Evolutionary conservation across 2,329 filamentous ascomycete species (phyloP).

Genomic region (Scorias spongiosa): DNA sequence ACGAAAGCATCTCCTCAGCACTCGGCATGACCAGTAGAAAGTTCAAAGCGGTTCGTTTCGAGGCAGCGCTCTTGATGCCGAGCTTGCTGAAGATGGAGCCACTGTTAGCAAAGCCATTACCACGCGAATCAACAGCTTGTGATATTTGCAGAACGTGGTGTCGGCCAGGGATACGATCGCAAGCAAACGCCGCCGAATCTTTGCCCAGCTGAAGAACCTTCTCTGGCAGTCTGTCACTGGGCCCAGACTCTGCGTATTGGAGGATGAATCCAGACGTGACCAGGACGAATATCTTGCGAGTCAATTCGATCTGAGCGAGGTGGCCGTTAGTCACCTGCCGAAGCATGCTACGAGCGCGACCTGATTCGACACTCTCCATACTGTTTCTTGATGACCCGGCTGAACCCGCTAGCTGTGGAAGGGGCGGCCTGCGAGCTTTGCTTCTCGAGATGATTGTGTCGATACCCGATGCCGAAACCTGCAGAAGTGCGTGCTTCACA

Average conservation of each 20-base stretch:
- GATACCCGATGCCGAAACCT: slow-evolving; percentile 50
- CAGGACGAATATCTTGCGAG: slow-evolving; percentile 54
- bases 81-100: slow-evolving; percentile 52
- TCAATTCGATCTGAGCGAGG: slow-evolving; percentile 36
- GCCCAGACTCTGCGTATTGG: slow-evolving; percentile 57
- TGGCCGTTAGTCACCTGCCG: slow-evolving; percentile 6
- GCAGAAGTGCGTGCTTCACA: slow-evolving; percentile 56
- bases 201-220: slow-evolving; percentile 57
- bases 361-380: slow-evolving; percentile 3
- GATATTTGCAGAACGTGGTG: slow-evolving; percentile 70
- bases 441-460: slow-evolving; percentile 33
- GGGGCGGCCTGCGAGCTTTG: slow-evolving; percentile 4
- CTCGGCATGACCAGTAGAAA: slow-evolving; percentile 59
- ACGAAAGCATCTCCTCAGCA: slow-evolving; percentile 60
- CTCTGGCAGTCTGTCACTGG: slow-evolving; percentile 57
- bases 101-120: slow-evolving; percentile 31
- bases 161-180: slow-evolving; percentile 61
- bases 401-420: not conserved
- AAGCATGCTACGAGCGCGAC: slow-evolving; percentile 5
- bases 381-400: slow-evolving; percentile 1
- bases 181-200: slow-evolving; percentile 65
- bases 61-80: slow-evolving; percentile 33
- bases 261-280: slow-evolving; percentile 57
- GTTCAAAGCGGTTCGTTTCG: slow-evolving; percentile 34
- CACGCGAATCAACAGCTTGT: slow-evolving; percentile 47